phyloP scores from a whole-genome alignment of 2,329 filamentous ascomycete genomes.

The Colletotrichum tropicale region DNA sequence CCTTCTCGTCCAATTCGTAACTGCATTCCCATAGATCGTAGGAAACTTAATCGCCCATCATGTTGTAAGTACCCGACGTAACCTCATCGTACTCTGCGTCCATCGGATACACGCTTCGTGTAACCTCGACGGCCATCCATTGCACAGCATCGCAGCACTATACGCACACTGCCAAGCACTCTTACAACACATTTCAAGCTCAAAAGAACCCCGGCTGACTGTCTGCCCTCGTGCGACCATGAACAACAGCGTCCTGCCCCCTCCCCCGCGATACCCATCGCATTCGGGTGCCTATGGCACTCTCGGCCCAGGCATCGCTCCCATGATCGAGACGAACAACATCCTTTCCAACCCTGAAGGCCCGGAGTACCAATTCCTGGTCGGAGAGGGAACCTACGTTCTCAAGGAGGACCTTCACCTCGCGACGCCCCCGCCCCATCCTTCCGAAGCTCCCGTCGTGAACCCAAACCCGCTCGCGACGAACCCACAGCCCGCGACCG shows the following conservation, averaged over 20 bases:
- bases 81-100: neutral
- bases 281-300: conserved; percentile 75
- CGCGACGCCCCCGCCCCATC: conserved; percentile 92
- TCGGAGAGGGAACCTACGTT: conserved; percentile 95
- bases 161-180: neutral
- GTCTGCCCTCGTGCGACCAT: neutral
- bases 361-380: conserved; percentile 86
- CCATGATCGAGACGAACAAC: conserved; percentile 94
- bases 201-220: neutral
- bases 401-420: conserved; percentile 91
- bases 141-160: neutral
- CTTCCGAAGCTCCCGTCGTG: conserved; percentile 84
- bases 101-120: neutral
- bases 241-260: conserved; percentile 75
- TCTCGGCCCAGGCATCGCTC: conserved; percentile 68
- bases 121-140: neutral
- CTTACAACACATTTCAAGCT: neutral
- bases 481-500: conserved; percentile 79
- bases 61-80: conserved; percentile 13
- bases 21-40: neutral
- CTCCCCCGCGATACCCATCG: conserved; percentile 82
- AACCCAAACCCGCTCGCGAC: conserved; percentile 94
- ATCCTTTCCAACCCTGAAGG: conserved; percentile 79
- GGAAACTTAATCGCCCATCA: neutral
- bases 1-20: neutral